Conservation (phyloP, 1,284 basidiomycete species). For the Moesziomyces parantarcticus region DNA sequence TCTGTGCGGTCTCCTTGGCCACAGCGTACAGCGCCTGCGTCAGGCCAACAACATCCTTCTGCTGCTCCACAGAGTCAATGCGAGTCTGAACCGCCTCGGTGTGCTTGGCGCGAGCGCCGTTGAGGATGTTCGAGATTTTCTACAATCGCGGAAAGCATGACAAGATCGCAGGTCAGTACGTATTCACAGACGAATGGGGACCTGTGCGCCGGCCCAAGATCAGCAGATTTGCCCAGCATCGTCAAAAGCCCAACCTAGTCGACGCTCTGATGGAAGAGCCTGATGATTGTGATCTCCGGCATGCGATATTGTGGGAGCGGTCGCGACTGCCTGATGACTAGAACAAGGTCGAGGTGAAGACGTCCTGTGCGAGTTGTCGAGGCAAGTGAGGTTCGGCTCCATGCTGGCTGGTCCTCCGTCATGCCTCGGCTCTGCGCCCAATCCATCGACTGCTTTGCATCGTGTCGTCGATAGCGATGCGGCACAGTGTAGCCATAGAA, state of each 20-base stretch:
- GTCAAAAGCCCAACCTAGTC: too few species aligned
- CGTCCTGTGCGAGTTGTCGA: too few species aligned
- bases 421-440: too few species aligned
- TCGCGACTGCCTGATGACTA: background rate
- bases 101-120: constrained; percentile 86
- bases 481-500: too few species aligned
- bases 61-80: constrained; percentile 87
- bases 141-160: constrained; percentile 15
- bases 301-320: background rate
- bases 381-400: too few species aligned
- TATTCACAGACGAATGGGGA: background rate
- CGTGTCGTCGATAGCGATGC: too few species aligned
- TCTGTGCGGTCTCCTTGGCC: constrained; percentile 93
- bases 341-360: too few species aligned
- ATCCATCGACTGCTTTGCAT: background rate
- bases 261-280: too few species aligned
- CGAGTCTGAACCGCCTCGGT: constrained; percentile 92
- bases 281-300: too few species aligned
- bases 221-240: too few species aligned
- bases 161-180: constrained; percentile 2
- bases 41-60: constrained; percentile 92
- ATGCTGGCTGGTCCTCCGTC: constrained; percentile 3
- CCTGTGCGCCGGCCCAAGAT: background rate
- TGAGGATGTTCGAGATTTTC: constrained; percentile 83
- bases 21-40: constrained; percentile 90